A percentile compares a stretch with the other conserved stretches of the same genome.
phyloP scores from a whole-genome alignment of 805 yeast genomes.

The Candida sphagnicola region DNA sequence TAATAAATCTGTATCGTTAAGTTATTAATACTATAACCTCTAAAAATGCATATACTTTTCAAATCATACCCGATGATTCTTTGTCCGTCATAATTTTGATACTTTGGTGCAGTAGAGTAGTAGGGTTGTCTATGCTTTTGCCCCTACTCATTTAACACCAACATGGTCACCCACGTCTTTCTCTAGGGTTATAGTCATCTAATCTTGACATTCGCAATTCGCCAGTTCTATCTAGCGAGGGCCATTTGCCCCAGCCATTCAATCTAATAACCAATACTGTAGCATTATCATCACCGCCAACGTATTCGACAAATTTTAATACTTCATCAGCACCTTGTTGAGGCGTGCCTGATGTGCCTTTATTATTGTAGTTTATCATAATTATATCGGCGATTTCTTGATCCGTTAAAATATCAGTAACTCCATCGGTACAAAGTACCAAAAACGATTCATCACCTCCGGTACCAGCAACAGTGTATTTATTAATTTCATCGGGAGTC shows the following conservation, averaged over 20 bases:
- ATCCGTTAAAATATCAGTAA: constrained; percentile 73
- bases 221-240: constrained; percentile 78
- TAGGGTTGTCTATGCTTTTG: too few species aligned
- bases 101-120: too few species aligned
- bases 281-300: constrained; percentile 96
- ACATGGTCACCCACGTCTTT: constrained; percentile 7
- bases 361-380: constrained; percentile 58
- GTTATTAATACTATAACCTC: too few species aligned
- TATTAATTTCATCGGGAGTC: constrained; percentile 29
- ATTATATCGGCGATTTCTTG: constrained; percentile 90
- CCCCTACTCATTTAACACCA: too few species aligned
- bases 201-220: constrained; percentile 69
- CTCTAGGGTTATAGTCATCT: constrained; percentile 38
- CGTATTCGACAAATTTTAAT: constrained; percentile 73
- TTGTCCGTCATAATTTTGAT: too few species aligned
- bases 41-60: too few species aligned
- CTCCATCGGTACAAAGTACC: constrained; percentile 84
- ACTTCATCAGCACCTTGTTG: constrained; percentile 84
- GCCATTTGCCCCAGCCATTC: constrained; percentile 96
- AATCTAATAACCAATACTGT: constrained; percentile 79
- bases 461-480: constrained; percentile 38
- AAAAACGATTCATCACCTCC: constrained; percentile 89
- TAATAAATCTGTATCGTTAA: too few species aligned
- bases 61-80: too few species aligned
- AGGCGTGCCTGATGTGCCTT: constrained; percentile 76